Conservation (phyloP, 2,329 filamentous ascomycete species). For the Aspergillus fructus region DNA sequence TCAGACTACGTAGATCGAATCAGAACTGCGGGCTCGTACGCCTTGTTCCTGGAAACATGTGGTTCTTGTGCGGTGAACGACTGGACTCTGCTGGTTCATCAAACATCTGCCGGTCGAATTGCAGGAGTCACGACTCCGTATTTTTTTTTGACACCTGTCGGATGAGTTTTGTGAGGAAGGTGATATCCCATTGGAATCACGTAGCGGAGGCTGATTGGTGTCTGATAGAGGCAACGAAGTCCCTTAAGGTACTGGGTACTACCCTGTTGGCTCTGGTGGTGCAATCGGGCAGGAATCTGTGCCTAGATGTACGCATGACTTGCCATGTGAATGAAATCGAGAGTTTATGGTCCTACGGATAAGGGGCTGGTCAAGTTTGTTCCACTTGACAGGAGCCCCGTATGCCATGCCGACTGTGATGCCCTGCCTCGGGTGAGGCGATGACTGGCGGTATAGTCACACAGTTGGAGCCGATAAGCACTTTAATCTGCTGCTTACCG, state of each 20-base stretch:
- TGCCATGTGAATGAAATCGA: not conserved
- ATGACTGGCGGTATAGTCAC: not conserved
- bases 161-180: not conserved
- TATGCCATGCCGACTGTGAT: not conserved
- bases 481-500: not conserved
- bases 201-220: not conserved
- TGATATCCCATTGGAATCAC: not conserved
- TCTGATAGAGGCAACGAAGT: not conserved
- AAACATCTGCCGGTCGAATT: not conserved
- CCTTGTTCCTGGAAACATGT: not conserved
- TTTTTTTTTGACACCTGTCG: not conserved
- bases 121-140: not conserved
- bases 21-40: not conserved
- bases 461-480: not conserved
- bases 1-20: not conserved
- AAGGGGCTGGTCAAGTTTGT: no score
- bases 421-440: not conserved
- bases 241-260: no score
- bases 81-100: not conserved
- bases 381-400: not conserved
- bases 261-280: not conserved
- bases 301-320: not conserved
- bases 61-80: not conserved
- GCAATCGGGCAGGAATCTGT: not conserved
- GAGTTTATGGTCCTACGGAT: not conserved